Conservation (phyloP, 768 basidiomycete genomes). For the Hygrophoropsis aurantiaca region DNA sequence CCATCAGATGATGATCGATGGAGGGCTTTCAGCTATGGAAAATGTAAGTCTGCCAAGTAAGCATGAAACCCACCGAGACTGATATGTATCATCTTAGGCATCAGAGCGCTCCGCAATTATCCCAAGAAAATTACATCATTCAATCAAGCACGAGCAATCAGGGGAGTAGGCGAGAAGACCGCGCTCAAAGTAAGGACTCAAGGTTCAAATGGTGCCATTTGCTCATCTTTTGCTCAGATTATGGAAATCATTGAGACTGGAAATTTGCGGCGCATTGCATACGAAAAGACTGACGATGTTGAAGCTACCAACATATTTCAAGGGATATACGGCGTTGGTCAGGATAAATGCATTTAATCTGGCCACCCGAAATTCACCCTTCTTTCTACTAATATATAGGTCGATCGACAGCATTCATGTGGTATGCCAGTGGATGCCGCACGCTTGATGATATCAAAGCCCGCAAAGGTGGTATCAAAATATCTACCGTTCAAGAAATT, state of each 20-base stretch:
- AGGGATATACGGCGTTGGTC: conserved; percentile 87
- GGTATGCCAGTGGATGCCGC: conserved; percentile 76
- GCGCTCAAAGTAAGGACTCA: conserved; percentile 58
- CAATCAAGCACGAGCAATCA: conserved; percentile 58
- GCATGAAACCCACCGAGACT: not conserved
- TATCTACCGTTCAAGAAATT: conserved; percentile 62
- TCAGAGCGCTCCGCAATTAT: conserved; percentile 55
- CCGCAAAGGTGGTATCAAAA: conserved; percentile 58
- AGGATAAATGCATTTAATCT: conserved; percentile 20
- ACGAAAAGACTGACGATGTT: conserved; percentile 67
- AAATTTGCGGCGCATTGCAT: conserved; percentile 61
- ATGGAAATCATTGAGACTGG: conserved; percentile 81
- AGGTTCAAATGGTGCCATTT: not conserved
- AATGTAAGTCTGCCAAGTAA: conserved; percentile 47
- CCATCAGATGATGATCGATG: conserved; percentile 61
- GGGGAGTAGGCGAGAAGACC: conserved; percentile 72
- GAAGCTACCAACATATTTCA: conserved; percentile 57
- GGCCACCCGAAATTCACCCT: not conserved
- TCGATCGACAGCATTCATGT: conserved; percentile 60
- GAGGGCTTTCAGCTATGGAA: conserved; percentile 64
- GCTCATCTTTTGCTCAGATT: conserved; percentile 48
- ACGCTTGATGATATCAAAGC: conserved; percentile 71
- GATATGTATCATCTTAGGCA: conserved; percentile 38
- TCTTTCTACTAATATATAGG: conserved; percentile 42
- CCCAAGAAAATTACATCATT: conserved; percentile 57